phyloP scores from a whole-genome alignment of 2,329 filamentous ascomycete species.

The Ophiocordyceps sinensis region DNA sequence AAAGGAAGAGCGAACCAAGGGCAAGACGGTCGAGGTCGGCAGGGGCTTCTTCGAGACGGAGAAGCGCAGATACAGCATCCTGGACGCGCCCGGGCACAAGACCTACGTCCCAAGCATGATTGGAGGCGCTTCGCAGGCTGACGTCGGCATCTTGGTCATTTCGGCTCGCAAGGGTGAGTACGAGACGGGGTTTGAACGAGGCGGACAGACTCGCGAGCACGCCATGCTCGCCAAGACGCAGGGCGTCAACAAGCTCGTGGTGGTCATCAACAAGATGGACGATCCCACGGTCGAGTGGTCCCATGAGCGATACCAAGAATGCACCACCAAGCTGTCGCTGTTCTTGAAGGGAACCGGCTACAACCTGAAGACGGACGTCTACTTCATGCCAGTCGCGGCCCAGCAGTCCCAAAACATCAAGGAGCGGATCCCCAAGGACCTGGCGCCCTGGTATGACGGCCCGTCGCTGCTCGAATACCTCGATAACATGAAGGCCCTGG shows the following conservation, averaged over 20 bases:
- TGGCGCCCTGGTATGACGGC: constrained; percentile 73
- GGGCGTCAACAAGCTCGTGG: constrained; percentile 89
- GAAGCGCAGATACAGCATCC: constrained; percentile 87
- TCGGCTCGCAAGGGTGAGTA: constrained; percentile 96
- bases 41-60: constrained; percentile 95
- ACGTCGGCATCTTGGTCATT: constrained; percentile 91
- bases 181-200: constrained; percentile 93
- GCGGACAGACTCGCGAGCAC: constrained; percentile 93
- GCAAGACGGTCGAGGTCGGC: constrained; percentile 96
- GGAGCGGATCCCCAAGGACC: constrained; percentile 61
- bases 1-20: constrained; percentile 89
- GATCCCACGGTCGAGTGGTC: constrained; percentile 95
- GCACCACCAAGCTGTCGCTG: constrained; percentile 69
- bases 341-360: constrained; percentile 91
- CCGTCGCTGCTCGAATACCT: constrained; percentile 90
- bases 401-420: constrained; percentile 81
- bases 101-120: constrained; percentile 98
- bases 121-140: constrained; percentile 81
- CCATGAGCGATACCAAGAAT: constrained; percentile 83
- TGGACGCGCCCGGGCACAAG: constrained; percentile 95
- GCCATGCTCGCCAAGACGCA: constrained; percentile 96
- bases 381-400: constrained; percentile 92
- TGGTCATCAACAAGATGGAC: constrained; percentile 99
- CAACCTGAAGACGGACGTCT: constrained; percentile 84
- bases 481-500: constrained; percentile 82